Conservation (phyloP, 2,329 filamentous ascomycete species). For the Fusarium sp. region DNA sequence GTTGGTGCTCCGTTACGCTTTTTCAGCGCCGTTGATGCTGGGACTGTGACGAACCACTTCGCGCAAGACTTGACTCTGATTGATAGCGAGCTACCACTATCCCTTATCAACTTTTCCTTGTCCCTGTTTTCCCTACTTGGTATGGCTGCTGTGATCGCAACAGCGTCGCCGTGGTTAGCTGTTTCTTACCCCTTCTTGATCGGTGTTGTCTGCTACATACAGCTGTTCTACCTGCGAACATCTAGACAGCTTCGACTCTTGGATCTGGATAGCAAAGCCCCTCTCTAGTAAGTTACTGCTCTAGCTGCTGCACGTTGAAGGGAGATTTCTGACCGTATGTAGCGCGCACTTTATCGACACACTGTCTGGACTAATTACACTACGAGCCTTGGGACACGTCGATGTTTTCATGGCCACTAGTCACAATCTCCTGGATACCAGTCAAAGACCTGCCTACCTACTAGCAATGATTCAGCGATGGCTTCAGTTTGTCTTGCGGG, state of each 20-base stretch:
- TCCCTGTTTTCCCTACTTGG: not conserved
- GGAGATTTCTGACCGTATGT: not conserved
- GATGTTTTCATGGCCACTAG: conserved; percentile 43
- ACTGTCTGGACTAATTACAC: conserved; percentile 64
- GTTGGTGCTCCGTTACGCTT: conserved; percentile 49
- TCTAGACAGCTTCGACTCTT: conserved; percentile 69
- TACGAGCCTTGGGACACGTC: conserved; percentile 63
- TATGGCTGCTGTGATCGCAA: conserved; percentile 49
- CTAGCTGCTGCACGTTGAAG: not conserved
- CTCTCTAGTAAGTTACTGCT: conserved; percentile 57
- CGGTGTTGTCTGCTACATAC: conserved; percentile 61
- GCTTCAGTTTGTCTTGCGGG: conserved; percentile 63
- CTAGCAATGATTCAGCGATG: conserved; percentile 64
- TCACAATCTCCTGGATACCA: conserved; percentile 60
- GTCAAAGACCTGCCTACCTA: conserved; percentile 59
- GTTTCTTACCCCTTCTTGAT: conserved; percentile 63
- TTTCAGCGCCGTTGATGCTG: conserved; percentile 51
- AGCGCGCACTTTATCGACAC: conserved; percentile 65
- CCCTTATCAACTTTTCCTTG: conserved; percentile 42
- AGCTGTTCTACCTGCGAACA: conserved; percentile 69
- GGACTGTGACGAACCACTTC: conserved; percentile 53
- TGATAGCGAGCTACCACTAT: conserved; percentile 52
- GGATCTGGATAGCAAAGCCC: conserved; percentile 69
- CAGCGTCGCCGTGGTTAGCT: conserved; percentile 56
- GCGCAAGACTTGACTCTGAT: conserved; percentile 56